phyloP scores from a whole-genome alignment of 495 filamentous ascomycete genomes.

The Lasiosphaeria miniovina region DNA sequence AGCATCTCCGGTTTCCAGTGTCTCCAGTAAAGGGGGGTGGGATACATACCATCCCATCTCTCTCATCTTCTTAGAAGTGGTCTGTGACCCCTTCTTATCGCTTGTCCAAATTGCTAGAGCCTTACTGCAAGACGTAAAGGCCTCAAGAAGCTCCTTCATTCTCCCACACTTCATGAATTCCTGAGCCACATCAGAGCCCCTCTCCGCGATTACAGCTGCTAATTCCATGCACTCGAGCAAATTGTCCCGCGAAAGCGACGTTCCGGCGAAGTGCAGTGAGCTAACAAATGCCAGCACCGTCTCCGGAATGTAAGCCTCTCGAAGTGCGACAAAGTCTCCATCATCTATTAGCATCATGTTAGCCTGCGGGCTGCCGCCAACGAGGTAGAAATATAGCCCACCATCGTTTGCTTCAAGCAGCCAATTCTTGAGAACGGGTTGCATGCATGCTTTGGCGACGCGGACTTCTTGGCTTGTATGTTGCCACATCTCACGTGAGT shows the following conservation, averaged over 20 bases:
- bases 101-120: constrained; percentile 64
- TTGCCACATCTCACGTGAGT: constrained; percentile 44
- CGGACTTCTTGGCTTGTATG: constrained; percentile 39
- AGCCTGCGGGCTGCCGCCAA: constrained; percentile 1
- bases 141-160: constrained; percentile 75
- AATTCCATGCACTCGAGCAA: constrained; percentile 77
- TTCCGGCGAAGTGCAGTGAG: constrained; percentile 66
- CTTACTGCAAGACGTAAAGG: constrained; percentile 69
- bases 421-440: constrained; percentile 45
- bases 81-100: constrained; percentile 41
- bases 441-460: constrained; percentile 41
- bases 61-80: constrained; percentile 51
- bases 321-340: constrained; percentile 52
- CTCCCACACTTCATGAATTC: constrained; percentile 62
- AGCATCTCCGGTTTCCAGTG: background rate
- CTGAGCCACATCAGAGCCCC: constrained; percentile 60
- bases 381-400: constrained; percentile 14
- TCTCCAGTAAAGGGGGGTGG: constrained; percentile 8
- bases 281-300: constrained; percentile 75
- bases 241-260: constrained; percentile 58
- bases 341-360: constrained; percentile 32
- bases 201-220: constrained; percentile 62
- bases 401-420: constrained; percentile 36
- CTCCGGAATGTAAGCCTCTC: constrained; percentile 75
- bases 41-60: constrained; percentile 49